These are phyloP conservation scores for Nymphaea colorata DNA, from an alignment of 164 flowering plant genomes.

Conservation along the genomic window DNA sequence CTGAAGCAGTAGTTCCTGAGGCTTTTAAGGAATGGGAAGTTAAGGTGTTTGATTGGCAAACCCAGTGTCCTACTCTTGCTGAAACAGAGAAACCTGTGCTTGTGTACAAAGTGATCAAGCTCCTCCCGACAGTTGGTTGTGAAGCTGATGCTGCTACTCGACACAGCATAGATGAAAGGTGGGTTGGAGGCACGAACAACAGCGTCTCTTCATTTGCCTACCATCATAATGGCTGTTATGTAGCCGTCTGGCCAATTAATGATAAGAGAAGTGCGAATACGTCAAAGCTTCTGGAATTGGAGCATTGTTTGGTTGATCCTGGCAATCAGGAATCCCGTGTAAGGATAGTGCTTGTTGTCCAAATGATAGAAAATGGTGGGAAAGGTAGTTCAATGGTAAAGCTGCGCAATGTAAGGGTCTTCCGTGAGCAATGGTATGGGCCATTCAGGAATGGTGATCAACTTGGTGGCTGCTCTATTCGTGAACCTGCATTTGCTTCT, in stretches of 20 bases:
- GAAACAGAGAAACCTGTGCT: slow-evolving; percentile 20
- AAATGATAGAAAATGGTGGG: slow-evolving; percentile 12
- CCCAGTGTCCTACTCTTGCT: slow-evolving; percentile 91
- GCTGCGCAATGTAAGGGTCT: slow-evolving; percentile 40
- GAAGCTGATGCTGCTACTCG: slow-evolving; percentile 98
- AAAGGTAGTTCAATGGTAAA: slow-evolving; percentile 4
- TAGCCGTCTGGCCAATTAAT: slow-evolving; percentile 44
- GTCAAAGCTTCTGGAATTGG: slow-evolving; percentile 38
- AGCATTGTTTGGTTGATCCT: slow-evolving; percentile 83
- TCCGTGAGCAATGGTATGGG: slow-evolving; percentile 91
- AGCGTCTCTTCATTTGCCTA: slow-evolving; percentile 48
- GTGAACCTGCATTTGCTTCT: slow-evolving; percentile 79
- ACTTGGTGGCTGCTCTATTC: slow-evolving; percentile 85
- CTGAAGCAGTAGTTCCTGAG: slow-evolving; percentile 79
- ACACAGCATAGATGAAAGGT: slow-evolving; percentile 47
- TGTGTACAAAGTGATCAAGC: slow-evolving; percentile 53
- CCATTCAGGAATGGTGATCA: slow-evolving; percentile 91
- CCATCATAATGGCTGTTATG: slow-evolving; percentile 63
- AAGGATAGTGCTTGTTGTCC: slow-evolving; percentile 56
- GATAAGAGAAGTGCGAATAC: slow-evolving; percentile 10
- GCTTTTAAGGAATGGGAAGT: slow-evolving; percentile 97
- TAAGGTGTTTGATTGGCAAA: slow-evolving; percentile 92
- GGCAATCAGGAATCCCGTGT: slow-evolving; percentile 58
- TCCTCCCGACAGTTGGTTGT: slow-evolving; percentile 95
- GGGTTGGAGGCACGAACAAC: slow-evolving; percentile 27